Evolutionary conservation across 129 eudicot species (phyloP), one percentile per base, ranked within the genome.

Genomic region (Flaveria brownii): DNA sequence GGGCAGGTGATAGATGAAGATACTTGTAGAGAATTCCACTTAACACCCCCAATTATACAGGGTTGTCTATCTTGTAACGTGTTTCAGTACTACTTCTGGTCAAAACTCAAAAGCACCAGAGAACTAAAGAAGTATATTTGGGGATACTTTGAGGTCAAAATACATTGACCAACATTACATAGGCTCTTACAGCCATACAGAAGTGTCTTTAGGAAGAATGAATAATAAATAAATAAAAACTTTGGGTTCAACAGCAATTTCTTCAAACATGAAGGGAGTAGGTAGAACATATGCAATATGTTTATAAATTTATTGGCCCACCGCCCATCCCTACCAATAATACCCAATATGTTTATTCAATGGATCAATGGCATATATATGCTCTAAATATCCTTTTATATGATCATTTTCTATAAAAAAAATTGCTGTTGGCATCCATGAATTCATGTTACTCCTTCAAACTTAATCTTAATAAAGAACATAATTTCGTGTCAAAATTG

Each of bases 291-390:
- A 45, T 55, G 69, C 51, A 54, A 66, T 54, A 41, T 56, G 41
- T 52, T 73, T 41, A 66, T 54, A 41, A 30, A 26, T 52, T 73
- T 25, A 80, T 66, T 42, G 75, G 63, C 11, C 80, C 84, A 80
- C 84, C 80, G 84, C 80, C 84, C 79, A 80, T 74, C 28, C 59
- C 70, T 33, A 55, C 75, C 75, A 73, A 65, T 56, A 54, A 73
- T 3, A 80, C 70, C 42, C 20, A 20, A 8, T n/a, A 41, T 65
- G 14, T 47, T 50, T 63, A 2, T 41, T 14, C 36, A 43, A 74
- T n/a, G 13, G 43, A 43, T 9, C 36, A 30, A 30, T 30, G 36
- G 36, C 11, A 43, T 43, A 43, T 45, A 6, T 45, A 8, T 45
- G 13, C 9, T 45, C 13, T 1, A 9, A 9, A 45, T 45, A 9